These are phyloP conservation scores for Neonectria faginata DNA, from an alignment of 2,329 filamentous ascomycete genomes.

Conservation along the genomic window DNA sequence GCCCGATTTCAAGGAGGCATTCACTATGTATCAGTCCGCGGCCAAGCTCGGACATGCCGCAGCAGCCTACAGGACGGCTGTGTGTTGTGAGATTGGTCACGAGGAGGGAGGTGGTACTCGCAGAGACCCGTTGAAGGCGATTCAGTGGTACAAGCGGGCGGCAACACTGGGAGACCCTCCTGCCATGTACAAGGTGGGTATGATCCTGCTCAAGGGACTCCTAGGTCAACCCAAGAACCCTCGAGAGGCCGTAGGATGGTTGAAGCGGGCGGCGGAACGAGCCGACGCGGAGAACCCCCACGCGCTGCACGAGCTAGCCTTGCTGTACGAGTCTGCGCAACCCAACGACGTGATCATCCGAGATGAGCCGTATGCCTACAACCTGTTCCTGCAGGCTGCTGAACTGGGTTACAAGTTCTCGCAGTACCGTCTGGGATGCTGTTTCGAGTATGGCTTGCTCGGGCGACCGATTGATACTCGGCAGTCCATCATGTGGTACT, in stretches of 20 bases:
- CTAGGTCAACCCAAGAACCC: slow-evolving; percentile 88
- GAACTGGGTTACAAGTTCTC: slow-evolving; percentile 95
- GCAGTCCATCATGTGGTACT: slow-evolving; percentile 93
- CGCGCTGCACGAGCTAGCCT: slow-evolving; percentile 87
- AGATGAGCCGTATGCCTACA: slow-evolving; percentile 84
- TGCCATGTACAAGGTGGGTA: slow-evolving; percentile 98
- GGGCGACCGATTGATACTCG: slow-evolving; percentile 86
- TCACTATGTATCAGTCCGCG: slow-evolving; percentile 91
- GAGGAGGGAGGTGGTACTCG: slow-evolving; percentile 95
- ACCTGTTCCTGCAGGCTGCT: slow-evolving; percentile 85
- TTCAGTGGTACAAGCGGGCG: slow-evolving; percentile 97
- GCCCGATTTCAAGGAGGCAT: slow-evolving; percentile 90
- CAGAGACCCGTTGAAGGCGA: slow-evolving; percentile 90
- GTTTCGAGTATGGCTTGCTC: slow-evolving; percentile 89
- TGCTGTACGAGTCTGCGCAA: slow-evolving; percentile 73
- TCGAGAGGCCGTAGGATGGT: slow-evolving; percentile 88
- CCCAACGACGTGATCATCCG: slow-evolving; percentile 79
- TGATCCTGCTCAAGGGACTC: slow-evolving; percentile 93
- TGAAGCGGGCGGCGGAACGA: slow-evolving; percentile 90
- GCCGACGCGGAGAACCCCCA: slow-evolving; percentile 94
- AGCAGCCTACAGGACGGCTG: slow-evolving; percentile 92
- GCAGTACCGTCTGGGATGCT: slow-evolving; percentile 88
- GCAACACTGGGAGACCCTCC: slow-evolving; percentile 90
- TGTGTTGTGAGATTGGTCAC: slow-evolving; percentile 96
- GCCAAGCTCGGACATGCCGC: slow-evolving; percentile 89